Evolutionary conservation across 73 alveolate species (phyloP), one percentile per base, ranked within the genome.

Genomic region (Tetrahymena thermophila): DNA sequence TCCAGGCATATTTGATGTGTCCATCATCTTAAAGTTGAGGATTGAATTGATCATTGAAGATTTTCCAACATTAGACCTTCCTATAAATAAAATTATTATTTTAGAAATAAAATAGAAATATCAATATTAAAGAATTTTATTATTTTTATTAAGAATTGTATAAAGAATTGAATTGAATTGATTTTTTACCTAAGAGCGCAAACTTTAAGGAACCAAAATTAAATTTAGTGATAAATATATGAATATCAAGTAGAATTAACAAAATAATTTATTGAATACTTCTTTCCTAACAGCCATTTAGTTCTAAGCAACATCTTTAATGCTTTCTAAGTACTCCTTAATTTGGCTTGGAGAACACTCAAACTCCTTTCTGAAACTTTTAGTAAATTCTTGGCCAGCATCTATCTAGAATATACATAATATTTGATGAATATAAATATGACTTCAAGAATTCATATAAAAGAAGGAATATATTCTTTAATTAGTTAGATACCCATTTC

Each of bases 31-130:
- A 35, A 84, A 93, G 25, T 97, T 96, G 71, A 97, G 89, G 17
- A 97, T 43, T 58, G 96, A 44, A 93, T 97, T 97, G 5, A 97
- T 96, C 93, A 97, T 84, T 34, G 98, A 28, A 5, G 98, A 95
- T 83, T 97, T 97, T 15, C 98, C 98, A 15, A 97, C 98, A 97
- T 97, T 96, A 10, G 98, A 97, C 85, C 98, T 94, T 19, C 99
- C 99, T 95, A 16, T 85, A 14, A 50, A 50, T 50, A 50, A 14
- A 50, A 50, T 50, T 11, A 50, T 11, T 50, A 19, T 14, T 11
- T 19, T 50, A 50, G 23, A 50, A 14, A 21, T 19, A 14, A 50
- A 19, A 19, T 15, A 14, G 15, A 50, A 19, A 10, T 50, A 5
- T 8, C 55, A 9, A 40, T 9, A 6, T 40, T 2, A 40, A 40